Percentiles rank a stretch among this genome's conserved stretches.
Conservation (phyloP, 1,139 yeast species). For the Taphrina wiesneri region DNA sequence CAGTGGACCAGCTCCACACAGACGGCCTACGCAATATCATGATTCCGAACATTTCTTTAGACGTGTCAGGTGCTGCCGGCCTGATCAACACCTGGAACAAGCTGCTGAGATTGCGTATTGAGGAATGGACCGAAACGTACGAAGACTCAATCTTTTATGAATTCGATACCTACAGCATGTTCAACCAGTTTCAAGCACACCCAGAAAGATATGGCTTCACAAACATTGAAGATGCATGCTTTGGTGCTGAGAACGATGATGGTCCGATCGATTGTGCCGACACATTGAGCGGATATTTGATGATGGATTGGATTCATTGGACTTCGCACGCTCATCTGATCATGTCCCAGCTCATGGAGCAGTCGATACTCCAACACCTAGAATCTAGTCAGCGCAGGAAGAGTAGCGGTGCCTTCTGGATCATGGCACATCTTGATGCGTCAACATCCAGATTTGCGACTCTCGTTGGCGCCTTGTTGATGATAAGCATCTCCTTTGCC, state of each 20-base stretch:
- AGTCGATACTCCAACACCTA: background rate
- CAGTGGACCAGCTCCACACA: background rate
- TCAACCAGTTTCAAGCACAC: background rate
- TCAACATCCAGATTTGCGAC: background rate
- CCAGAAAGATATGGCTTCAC: background rate
- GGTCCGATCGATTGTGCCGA: background rate
- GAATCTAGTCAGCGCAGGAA: no score
- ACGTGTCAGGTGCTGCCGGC: background rate
- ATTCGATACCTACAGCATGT: slow-evolving; percentile 1
- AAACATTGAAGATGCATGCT: background rate
- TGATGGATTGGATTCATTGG: slow-evolving; percentile 17
- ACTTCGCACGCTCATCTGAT: background rate
- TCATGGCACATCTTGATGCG: background rate
- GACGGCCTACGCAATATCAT: background rate
- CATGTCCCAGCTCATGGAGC: background rate
- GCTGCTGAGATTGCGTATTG: background rate
- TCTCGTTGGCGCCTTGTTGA: background rate
- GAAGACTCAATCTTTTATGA: background rate
- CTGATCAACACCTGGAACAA: background rate
- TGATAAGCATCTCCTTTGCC: background rate
- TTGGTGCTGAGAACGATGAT: background rate
- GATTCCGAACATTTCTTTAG: background rate
- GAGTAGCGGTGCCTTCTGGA: background rate
- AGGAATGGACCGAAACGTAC: background rate
- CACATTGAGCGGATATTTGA: background rate